Conservation (phyloP, 2,329 filamentous ascomycete genomes). For the Myrmaecium sp. region DNA sequence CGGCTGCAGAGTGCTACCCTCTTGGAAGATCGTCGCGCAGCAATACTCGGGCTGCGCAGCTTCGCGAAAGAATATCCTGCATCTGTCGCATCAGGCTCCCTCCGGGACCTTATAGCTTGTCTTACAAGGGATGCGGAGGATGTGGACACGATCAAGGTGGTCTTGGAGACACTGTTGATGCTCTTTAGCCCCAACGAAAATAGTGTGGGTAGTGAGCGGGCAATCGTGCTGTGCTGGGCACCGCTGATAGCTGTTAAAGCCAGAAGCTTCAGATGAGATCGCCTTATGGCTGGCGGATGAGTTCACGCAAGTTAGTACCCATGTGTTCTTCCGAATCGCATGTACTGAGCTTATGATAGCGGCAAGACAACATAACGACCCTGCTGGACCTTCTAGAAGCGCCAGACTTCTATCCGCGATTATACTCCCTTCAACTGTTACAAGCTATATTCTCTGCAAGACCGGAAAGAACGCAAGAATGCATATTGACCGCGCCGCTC, state of each 20-base stretch:
- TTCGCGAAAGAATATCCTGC: constrained; percentile 95
- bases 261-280: constrained; percentile 92
- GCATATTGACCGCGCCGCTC: constrained; percentile 72
- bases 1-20: constrained; percentile 79
- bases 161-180: constrained; percentile 88
- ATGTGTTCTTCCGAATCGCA: constrained; percentile 6
- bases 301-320: constrained; percentile 73
- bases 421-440: constrained; percentile 82
- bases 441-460: constrained; percentile 71
- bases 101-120: constrained; percentile 72
- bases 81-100: constrained; percentile 82
- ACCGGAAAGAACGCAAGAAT: constrained; percentile 86
- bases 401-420: constrained; percentile 72
- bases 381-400: constrained; percentile 80
- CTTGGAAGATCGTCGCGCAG: constrained; percentile 83
- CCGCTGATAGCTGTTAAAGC: constrained; percentile 31
- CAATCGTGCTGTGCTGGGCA: constrained; percentile 1
- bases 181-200: constrained; percentile 58
- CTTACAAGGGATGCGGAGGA: constrained; percentile 80
- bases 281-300: constrained; percentile 92
- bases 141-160: constrained; percentile 88
- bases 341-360: constrained; percentile 41
- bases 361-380: constrained; percentile 88
- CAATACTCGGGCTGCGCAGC: constrained; percentile 81
- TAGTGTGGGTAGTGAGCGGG: constrained; percentile 29